Base-by-base conservation (phyloP, 2,329 filamentous ascomycete genomes). In the Alternaria sp. region DNA sequence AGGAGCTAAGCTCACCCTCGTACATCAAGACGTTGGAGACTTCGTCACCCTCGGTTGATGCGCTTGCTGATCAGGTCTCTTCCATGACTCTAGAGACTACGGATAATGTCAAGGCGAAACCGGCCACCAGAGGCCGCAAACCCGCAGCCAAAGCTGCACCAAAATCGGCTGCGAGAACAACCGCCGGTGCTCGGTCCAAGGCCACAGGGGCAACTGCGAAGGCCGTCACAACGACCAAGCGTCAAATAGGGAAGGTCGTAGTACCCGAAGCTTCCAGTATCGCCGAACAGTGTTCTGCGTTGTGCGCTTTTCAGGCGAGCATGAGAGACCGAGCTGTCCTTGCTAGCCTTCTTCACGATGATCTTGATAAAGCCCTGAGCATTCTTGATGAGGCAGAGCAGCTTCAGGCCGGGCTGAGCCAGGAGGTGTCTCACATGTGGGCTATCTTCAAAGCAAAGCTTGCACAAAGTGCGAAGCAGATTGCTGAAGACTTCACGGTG, bases 401-500 rank as follows among this genome's bases (percentile, higher is more conserved):
- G 12, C 28, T 75, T 6, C 69, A 76, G 36, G 62, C 65, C n/a
- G 68, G 68, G 79, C 61, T 80, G 69, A 75, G 86, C 69, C 67
- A 83, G 19, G 77, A 83, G 21, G 69, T 82, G 43, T 80, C 88
- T 61, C 86, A 89, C 49, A 73, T 74, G 43, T 84, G 92, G 58
- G 85, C 88, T 11, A 88, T 87, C 61, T 92, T 91, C 19, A 88
- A 88, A 57, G 88, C 90, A 49, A 86, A 91, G 46, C 83, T 93
- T 63, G 85, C 88, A 15, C 86, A 91, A 77, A 91, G 90, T 65
- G 84, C 91, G 71, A 88, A 90, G 50, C 86, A 90, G 72, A 92
- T 97, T 83, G 86, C 89, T 12, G 86, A 87, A 5, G 92, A 97
- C 78, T 90, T 94, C 3, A 91, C 96, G 4, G 96, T 95, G 78